Conservation (phyloP, 139 green algal species). For the Eudorina sp. region DNA sequence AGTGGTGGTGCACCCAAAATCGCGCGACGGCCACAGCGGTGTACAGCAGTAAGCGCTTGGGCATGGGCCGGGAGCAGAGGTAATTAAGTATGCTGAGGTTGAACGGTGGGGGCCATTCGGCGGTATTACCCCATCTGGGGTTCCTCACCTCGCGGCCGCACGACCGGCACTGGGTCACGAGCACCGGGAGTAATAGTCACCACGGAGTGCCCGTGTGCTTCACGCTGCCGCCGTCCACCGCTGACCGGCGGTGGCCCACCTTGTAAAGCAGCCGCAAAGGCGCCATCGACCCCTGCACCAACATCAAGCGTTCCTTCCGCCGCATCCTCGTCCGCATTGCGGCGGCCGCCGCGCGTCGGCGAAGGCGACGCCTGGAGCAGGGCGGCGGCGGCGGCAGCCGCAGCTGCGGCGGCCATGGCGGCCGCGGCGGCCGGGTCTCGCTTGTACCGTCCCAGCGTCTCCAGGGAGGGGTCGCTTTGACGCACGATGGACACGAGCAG, state of each 20-base stretch:
- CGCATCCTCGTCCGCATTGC: background rate
- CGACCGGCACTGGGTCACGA: background rate
- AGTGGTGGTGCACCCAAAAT: too few relatives aligned
- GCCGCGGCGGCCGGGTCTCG: background rate
- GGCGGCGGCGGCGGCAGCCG: background rate
- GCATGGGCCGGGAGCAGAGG: too few relatives aligned
- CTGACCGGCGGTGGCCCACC: background rate
- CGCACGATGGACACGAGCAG: conserved; percentile 41
- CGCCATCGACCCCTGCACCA: background rate
- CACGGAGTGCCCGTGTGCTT: background rate
- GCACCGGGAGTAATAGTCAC: background rate
- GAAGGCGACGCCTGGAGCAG: conserved; percentile 21
- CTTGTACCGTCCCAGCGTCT: background rate
- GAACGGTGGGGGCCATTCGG: too few relatives aligned
- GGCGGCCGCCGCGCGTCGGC: background rate
- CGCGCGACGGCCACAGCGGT: too few relatives aligned
- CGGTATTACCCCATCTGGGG: too few relatives aligned
- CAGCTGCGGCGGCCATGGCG: background rate
- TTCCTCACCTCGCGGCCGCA: too few relatives aligned
- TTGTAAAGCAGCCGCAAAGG: background rate
- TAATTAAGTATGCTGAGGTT: too few relatives aligned
- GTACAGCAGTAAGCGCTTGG: too few relatives aligned
- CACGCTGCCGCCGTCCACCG: background rate
- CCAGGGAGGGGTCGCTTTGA: conserved; percentile 4
- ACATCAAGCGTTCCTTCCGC: background rate